Conservation (phyloP, 306 rosid species). For the Ammopiptanthus mongolicus region DNA sequence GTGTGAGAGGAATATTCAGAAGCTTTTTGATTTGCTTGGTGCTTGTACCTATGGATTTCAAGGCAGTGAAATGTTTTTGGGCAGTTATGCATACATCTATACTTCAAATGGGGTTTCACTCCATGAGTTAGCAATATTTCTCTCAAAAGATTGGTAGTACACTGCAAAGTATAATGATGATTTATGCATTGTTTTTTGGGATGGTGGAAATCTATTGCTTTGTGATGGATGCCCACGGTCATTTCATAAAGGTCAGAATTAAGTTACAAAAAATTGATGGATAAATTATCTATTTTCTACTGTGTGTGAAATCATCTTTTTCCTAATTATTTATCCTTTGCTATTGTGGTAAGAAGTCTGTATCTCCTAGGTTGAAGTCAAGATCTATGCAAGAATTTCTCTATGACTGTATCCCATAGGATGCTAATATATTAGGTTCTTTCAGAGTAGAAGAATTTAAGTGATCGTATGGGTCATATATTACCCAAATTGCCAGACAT, state of each 20-base stretch:
- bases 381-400: slow-evolving; percentile 5
- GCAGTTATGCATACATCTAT: slow-evolving; percentile 94
- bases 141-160: slow-evolving; percentile 80
- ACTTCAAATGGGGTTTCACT: slow-evolving; percentile 94
- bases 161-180: slow-evolving; percentile 83
- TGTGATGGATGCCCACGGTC: slow-evolving; percentile 99
- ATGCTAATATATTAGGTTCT: background rate
- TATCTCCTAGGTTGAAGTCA: background rate
- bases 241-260: slow-evolving; percentile 82
- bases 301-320: background rate
- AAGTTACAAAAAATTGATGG: background rate
- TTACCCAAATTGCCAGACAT: background rate
- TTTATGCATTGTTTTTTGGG: slow-evolving; percentile 87
- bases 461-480: background rate
- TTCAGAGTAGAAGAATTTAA: background rate
- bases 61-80: slow-evolving; percentile 30
- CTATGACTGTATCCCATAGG: background rate
- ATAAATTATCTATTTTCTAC: background rate
- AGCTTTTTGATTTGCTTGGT: slow-evolving; percentile 20
- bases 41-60: slow-evolving; percentile 13
- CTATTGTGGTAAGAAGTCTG: slow-evolving; percentile 3
- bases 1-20: slow-evolving; percentile 15
- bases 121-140: slow-evolving; percentile 83
- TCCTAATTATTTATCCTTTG: slow-evolving; percentile 1
- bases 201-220: slow-evolving; percentile 91